Evolutionary conservation across 495 filamentous ascomycete species (phyloP).

Genomic region (Corynascus novoguineensis): DNA sequence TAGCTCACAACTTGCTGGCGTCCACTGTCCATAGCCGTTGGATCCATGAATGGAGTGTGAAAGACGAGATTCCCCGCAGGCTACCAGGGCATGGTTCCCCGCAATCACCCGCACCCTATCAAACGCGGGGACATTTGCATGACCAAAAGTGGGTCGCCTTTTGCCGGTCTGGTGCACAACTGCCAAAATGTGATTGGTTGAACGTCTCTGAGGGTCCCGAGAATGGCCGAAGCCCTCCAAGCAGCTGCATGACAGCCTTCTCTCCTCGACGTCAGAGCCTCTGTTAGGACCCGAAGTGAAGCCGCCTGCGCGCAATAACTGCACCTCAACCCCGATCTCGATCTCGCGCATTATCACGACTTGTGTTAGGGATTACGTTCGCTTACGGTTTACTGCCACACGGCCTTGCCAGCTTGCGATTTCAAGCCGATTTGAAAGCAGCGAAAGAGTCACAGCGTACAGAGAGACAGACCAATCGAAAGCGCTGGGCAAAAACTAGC

Average conservation of each 20-base stretch:
- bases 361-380: background rate
- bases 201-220: background rate
- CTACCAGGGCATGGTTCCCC: no score
- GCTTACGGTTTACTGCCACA: background rate
- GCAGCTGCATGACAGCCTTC: background rate
- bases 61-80: no score
- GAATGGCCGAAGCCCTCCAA: background rate
- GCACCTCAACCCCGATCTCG: background rate
- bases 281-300: background rate
- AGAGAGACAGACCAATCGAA: background rate
- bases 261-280: constrained; percentile 11
- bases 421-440: background rate
- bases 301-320: background rate
- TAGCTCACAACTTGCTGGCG: no score
- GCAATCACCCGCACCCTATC: no score
- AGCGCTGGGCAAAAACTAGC: background rate
- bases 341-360: background rate
- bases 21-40: no score
- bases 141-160: background rate
- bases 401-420: background rate
- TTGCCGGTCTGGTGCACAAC: background rate
- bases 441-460: background rate
- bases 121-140: background rate
- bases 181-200: no score
- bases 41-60: no score